phyloP scores from a whole-genome alignment of 352 stramenopile species.

The Phytophthora tubulina region DNA sequence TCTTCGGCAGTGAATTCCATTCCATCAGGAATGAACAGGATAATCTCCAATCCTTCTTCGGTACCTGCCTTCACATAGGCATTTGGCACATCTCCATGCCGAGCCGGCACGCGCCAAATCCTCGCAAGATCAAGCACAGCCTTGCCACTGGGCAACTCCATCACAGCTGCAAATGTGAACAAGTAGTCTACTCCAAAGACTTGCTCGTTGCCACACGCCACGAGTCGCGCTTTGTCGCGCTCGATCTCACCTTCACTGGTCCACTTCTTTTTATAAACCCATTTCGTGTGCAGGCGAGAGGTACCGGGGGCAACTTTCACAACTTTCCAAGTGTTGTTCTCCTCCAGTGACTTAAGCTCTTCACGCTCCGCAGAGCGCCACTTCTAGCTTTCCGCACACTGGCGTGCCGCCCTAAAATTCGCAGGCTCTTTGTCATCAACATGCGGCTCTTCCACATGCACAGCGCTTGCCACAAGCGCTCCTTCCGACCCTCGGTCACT shows the following conservation, averaged over 20 bases:
- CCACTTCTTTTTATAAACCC: slow-evolving; percentile 44
- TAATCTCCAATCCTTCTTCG: slow-evolving; percentile 37
- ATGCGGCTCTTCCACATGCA: neutral
- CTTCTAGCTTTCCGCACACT: neutral
- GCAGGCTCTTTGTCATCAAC: neutral
- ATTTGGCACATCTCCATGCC: slow-evolving; percentile 45
- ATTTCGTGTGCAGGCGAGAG: slow-evolving; percentile 32
- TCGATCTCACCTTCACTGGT: slow-evolving; percentile 20
- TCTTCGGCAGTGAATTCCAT: slow-evolving; percentile 32
- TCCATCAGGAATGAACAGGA: slow-evolving; percentile 30
- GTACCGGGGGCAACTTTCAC: neutral
- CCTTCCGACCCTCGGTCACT: neutral
- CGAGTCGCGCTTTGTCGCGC: slow-evolving; percentile 30
- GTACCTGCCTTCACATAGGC: slow-evolving; percentile 43
- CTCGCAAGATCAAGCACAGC: slow-evolving; percentile 22
- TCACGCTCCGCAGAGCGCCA: neutral
- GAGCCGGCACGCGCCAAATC: slow-evolving; percentile 31
- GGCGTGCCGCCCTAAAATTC: neutral
- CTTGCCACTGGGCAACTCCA: slow-evolving; percentile 39
- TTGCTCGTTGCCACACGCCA: slow-evolving; percentile 35
- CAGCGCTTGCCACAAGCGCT: neutral
- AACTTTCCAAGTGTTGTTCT: slow-evolving; percentile 20
- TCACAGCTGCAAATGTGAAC: slow-evolving; percentile 37
- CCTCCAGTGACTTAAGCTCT: slow-evolving; percentile 21
- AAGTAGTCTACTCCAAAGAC: slow-evolving; percentile 31